Evolutionary conservation across 1,284 basidiomycete species (phyloP).

Genomic region (Heterobasidion annosum): DNA sequence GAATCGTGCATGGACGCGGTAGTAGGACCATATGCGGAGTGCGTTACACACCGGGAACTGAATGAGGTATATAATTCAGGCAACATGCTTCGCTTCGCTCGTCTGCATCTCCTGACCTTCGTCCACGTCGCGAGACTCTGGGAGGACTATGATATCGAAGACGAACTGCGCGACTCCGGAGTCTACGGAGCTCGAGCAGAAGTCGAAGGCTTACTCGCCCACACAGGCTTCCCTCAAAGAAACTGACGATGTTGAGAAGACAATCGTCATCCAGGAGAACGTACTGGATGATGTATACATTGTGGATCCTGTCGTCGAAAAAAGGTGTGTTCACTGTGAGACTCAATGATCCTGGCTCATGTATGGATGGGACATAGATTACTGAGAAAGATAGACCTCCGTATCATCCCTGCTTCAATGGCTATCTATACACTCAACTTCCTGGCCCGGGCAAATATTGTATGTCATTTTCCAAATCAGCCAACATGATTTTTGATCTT

Average conservation of each 20-base stretch:
- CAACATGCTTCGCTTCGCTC: neutral
- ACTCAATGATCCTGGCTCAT: neutral
- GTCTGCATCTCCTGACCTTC: no score
- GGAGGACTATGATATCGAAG: no score
- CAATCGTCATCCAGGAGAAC: neutral
- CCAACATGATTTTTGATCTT: neutral
- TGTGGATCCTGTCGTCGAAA: constrained; percentile 12
- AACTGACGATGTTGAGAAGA: neutral
- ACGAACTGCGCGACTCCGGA: no score
- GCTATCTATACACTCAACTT: constrained; percentile 27
- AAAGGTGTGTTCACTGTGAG: constrained; percentile 5
- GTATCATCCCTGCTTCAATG: constrained; percentile 19
- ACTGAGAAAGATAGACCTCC: constrained; percentile 16
- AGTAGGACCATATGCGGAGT: no score
- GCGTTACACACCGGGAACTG: neutral
- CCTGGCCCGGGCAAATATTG: constrained; percentile 29
- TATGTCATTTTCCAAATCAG: constrained; percentile 7
- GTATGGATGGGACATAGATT: neutral
- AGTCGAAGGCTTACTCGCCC: neutral
- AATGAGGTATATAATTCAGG: neutral
- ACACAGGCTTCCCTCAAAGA: neutral
- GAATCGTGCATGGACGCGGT: no score
- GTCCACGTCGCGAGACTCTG: no score
- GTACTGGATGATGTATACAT: constrained; percentile 1
- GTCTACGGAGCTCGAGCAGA: neutral